These are phyloP conservation scores for Scalesia atractyloides DNA, from an alignment of 129 eudicot genomes.

Conservation along the genomic window DNA sequence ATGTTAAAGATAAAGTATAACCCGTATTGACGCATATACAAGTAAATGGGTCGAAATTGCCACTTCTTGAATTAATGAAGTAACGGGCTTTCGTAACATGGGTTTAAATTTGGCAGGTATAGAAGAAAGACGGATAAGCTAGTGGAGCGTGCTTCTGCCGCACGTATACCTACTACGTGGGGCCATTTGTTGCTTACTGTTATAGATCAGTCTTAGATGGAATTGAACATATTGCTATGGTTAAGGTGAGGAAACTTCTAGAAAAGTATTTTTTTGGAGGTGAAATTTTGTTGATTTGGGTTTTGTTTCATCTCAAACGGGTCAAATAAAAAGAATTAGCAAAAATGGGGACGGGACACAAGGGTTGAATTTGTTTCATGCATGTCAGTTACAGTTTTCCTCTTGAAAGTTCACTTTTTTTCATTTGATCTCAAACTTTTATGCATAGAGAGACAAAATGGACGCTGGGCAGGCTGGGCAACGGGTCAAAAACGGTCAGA, in stretches of 20 bases:
- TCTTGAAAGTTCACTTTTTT: too few species aligned
- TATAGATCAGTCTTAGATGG: constrained; percentile 73
- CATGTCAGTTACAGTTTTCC: too few species aligned
- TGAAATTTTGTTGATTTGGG: background rate
- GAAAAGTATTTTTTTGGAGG: background rate
- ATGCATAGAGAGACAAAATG: too few species aligned
- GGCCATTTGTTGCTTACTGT: constrained; percentile 80
- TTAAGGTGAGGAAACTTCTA: constrained; percentile 53
- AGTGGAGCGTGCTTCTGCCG: constrained; percentile 84
- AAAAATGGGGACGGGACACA: background rate
- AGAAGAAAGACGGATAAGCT: constrained; percentile 71
- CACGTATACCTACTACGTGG: constrained; percentile 83
- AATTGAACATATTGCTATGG: constrained; percentile 88
- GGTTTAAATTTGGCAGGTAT: constrained; percentile 51
- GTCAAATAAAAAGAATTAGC: background rate
- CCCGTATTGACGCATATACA: too few species aligned
- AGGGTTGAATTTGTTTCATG: background rate
- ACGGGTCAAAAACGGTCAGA: background rate
- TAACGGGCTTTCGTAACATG: background rate
- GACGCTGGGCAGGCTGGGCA: background rate
- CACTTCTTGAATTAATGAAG: background rate
- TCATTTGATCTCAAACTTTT: too few species aligned
- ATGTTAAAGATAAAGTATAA: background rate
- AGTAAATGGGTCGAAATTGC: background rate
- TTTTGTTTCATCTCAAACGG: background rate